A percentile compares a stretch with the other conserved stretches of the same genome.
phyloP scores from a whole-genome alignment of 768 basidiomycete species.

The Epithele typhae region DNA sequence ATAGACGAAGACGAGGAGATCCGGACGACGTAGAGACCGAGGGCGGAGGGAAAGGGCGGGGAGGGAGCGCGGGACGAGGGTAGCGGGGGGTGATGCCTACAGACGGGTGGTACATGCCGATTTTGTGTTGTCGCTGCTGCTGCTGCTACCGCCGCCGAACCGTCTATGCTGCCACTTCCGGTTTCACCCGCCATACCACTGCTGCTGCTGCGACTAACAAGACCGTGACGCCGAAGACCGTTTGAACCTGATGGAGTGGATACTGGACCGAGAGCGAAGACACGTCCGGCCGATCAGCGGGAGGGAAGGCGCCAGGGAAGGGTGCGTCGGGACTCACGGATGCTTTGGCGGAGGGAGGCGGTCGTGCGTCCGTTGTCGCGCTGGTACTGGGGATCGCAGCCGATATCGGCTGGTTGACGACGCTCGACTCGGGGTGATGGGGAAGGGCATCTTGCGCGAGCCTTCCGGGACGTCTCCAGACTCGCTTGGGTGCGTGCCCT shows the following conservation, averaged over 20 bases:
- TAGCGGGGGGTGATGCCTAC: slow-evolving; percentile 6
- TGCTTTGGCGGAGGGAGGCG: slow-evolving; percentile 19
- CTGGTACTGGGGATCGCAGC: not conserved
- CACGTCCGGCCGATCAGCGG: slow-evolving; percentile 1
- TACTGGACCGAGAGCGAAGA: slow-evolving; percentile 20
- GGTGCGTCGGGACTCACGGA: slow-evolving; percentile 17
- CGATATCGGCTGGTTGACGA: slow-evolving; percentile 24
- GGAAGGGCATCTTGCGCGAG: slow-evolving; percentile 19
- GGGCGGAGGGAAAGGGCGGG: not conserved
- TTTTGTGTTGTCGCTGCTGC: slow-evolving; percentile 5
- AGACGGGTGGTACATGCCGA: slow-evolving; percentile 6
- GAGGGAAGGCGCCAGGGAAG: not conserved
- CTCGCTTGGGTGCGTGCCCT: slow-evolving; percentile 15
- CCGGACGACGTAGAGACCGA: slow-evolving; percentile 8
- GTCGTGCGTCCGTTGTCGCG: slow-evolving; percentile 18
- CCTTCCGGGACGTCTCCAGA: slow-evolving; percentile 11
- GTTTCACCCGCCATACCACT: slow-evolving; percentile 67
- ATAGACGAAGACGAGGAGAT: slow-evolving; percentile 3
- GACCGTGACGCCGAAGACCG: slow-evolving; percentile 62
- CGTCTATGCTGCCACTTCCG: slow-evolving; percentile 25
- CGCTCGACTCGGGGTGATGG: slow-evolving; percentile 26
- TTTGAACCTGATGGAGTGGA: slow-evolving; percentile 30
- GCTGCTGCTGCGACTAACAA: slow-evolving; percentile 67
- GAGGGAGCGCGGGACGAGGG: not conserved
- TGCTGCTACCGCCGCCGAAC: not conserved